Conservation (phyloP, 2,329 filamentous ascomycete species). For the Paraphaeosphaeria minitans region DNA sequence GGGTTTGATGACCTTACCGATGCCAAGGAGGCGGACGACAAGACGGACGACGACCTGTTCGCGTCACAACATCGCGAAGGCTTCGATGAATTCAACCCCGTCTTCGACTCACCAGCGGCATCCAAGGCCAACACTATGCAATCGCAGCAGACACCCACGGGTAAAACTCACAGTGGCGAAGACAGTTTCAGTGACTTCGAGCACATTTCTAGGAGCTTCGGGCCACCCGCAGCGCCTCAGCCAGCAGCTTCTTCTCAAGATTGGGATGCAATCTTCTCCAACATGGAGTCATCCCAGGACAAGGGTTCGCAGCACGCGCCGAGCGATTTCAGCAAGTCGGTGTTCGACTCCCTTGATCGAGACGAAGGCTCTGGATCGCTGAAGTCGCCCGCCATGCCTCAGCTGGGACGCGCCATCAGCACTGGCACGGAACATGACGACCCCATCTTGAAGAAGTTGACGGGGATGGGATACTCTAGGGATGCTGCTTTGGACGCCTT, state of each 20-base stretch:
- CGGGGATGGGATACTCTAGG: conserved; percentile 84
- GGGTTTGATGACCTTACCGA: conserved; percentile 85
- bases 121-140: conserved; percentile 56
- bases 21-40: conserved; percentile 71
- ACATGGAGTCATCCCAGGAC: conserved; percentile 64
- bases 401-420: conserved; percentile 71
- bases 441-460: conserved; percentile 86
- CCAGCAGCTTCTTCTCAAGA: conserved; percentile 65
- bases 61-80: conserved; percentile 65
- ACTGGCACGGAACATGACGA: conserved; percentile 84
- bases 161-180: conserved; percentile 42
- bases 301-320: conserved; percentile 40
- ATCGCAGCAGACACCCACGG: conserved; percentile 49
- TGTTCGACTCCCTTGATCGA: conserved; percentile 44
- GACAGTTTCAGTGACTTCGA: conserved; percentile 59
- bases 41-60: conserved; percentile 79
- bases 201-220: conserved; percentile 49
- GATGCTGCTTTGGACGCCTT: conserved; percentile 76
- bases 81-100: conserved; percentile 78
- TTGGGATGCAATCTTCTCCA: conserved; percentile 94
- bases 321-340: conserved; percentile 44
- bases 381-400: conserved; percentile 44
- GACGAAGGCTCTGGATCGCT: conserved; percentile 39
- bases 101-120: conserved; percentile 71
- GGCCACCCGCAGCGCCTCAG: conserved; percentile 46